phyloP scores from a whole-genome alignment of 768 basidiomycete species.

The Auricularia cornea region DNA sequence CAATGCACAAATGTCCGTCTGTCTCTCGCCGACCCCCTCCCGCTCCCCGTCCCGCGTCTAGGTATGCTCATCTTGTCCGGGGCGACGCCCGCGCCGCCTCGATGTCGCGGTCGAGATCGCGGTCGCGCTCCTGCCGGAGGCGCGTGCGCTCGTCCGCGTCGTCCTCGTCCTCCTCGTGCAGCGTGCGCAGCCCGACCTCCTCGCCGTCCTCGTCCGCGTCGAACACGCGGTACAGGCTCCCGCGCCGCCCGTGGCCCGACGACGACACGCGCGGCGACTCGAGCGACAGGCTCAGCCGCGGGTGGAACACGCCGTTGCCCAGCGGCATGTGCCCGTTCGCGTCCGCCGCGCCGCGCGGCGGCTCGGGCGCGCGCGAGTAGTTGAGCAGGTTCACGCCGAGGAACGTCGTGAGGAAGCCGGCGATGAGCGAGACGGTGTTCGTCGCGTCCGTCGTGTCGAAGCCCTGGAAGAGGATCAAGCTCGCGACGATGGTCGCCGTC shows the following conservation, averaged over 20 bases:
- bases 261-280: slow-evolving; percentile 25
- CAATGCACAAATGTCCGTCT: not conserved
- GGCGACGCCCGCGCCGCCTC: not conserved
- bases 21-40: too few relatives aligned
- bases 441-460: slow-evolving; percentile 81
- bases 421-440: slow-evolving; percentile 79
- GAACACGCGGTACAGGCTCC: slow-evolving; percentile 63
- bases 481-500: slow-evolving; percentile 85
- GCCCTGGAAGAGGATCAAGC: slow-evolving; percentile 94
- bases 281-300: slow-evolving; percentile 69
- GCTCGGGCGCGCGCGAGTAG: slow-evolving; percentile 54
- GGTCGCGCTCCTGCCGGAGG: not conserved
- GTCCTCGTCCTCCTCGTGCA: slow-evolving; percentile 60
- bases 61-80: not conserved
- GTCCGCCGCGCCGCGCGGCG: slow-evolving; percentile 19
- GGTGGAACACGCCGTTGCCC: slow-evolving; percentile 63
- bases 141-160: slow-evolving; percentile 35
- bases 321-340: slow-evolving; percentile 35
- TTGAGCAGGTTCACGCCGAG: slow-evolving; percentile 95
- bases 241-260: slow-evolving; percentile 52
- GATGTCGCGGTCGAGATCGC: not conserved
- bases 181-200: slow-evolving; percentile 47
- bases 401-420: slow-evolving; percentile 89
- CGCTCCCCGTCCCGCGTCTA: too few relatives aligned
- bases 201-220: slow-evolving; percentile 44